Percentiles rank a stretch among this genome's conserved stretches.
phyloP scores from a whole-genome alignment of 1,284 basidiomycete genomes.

The Heterobasidion parviporum region DNA sequence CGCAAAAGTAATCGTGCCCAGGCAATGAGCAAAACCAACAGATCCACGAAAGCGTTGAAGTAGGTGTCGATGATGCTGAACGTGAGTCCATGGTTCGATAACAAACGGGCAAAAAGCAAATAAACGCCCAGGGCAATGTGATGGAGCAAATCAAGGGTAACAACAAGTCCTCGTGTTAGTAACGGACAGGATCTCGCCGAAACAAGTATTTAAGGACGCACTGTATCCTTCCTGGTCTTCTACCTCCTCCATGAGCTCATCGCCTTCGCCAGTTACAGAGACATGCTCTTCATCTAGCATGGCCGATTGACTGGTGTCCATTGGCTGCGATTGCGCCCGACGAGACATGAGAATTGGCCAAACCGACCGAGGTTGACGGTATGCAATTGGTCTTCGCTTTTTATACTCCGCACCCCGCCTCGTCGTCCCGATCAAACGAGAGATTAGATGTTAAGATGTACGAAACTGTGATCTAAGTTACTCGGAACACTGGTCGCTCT shows the following conservation, averaged over 20 bases:
- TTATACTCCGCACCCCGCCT: not conserved
- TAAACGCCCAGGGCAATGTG: not conserved
- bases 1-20: constrained; percentile 98
- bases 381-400: not conserved
- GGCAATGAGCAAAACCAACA: constrained; percentile 98
- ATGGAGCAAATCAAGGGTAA: constrained; percentile 1
- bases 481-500: no score
- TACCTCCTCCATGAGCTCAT: constrained; percentile 63
- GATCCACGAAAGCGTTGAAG: constrained; percentile 90
- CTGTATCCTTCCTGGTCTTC: constrained; percentile 66
- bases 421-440: not conserved
- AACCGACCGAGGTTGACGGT: constrained; percentile 10
- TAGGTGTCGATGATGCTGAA: constrained; percentile 75
- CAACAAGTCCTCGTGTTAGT: constrained; percentile 1
- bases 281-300: constrained; percentile 45
- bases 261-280: constrained; percentile 46
- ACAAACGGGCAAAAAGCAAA: not conserved
- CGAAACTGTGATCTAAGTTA: no score
- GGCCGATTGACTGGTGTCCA: constrained; percentile 36
- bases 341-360: constrained; percentile 37
- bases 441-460: no score
- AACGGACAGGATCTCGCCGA: not conserved
- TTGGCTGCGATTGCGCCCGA: constrained; percentile 24
- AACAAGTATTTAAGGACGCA: constrained; percentile 28
- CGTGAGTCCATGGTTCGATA: not conserved